Conservation (phyloP, 345 rosid species). For the Pistacia vera region DNA sequence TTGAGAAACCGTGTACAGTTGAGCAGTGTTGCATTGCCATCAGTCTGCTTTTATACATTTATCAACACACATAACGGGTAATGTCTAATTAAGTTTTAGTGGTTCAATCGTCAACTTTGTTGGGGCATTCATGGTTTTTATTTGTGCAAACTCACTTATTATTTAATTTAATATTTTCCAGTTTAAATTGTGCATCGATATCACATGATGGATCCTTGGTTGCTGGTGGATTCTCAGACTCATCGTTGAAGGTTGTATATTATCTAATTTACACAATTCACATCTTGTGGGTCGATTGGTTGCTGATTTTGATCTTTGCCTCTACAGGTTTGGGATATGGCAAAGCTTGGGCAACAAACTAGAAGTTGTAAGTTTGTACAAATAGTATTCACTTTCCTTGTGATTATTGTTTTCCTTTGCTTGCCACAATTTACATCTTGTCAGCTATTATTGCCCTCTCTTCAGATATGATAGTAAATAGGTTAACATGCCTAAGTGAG, state of each 20-base stretch:
- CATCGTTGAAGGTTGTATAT: constrained; percentile 74
- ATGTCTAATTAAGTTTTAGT: constrained; percentile 15
- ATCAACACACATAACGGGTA: constrained; percentile 92
- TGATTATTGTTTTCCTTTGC: background rate
- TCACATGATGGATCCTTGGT: constrained; percentile 98
- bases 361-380: constrained; percentile 51
- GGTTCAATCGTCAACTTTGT: constrained; percentile 15
- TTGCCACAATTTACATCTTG: background rate
- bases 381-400: background rate
- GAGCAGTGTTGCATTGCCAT: constrained; percentile 78
- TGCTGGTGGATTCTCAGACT: constrained; percentile 96
- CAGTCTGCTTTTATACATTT: constrained; percentile 94
- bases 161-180: constrained; percentile 21
- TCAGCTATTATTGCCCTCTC: no score
- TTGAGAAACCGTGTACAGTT: constrained; percentile 92
- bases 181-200: constrained; percentile 88
- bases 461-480: constrained; percentile 11
- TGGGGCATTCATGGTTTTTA: constrained; percentile 6
- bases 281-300: constrained; percentile 16
- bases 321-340: constrained; percentile 97
- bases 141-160: constrained; percentile 17
- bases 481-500: background rate
- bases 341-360: constrained; percentile 80
- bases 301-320: constrained; percentile 30
- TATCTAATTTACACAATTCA: constrained; percentile 4